These are phyloP conservation scores for Blastomyces parvus DNA, from an alignment of 2,329 filamentous ascomycete genomes.

Conservation along the genomic window DNA sequence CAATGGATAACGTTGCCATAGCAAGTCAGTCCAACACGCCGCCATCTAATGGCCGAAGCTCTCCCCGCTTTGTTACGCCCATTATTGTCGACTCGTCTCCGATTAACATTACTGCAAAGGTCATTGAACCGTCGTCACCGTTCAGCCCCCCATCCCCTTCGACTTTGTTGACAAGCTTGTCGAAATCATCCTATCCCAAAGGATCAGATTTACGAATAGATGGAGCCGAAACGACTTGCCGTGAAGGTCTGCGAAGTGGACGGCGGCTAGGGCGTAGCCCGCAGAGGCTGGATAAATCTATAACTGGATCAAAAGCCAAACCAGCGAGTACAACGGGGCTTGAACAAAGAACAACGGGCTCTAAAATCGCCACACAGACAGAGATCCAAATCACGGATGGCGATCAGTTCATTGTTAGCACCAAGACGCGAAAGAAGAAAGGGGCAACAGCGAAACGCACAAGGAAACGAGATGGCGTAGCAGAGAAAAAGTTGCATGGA, in stretches of 20 bases:
- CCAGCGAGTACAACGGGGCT: not conserved
- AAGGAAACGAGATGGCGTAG: slow-evolving; percentile 20
- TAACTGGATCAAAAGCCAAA: slow-evolving; percentile 9
- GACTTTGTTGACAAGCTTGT: slow-evolving; percentile 11
- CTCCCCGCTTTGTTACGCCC: slow-evolving; percentile 26
- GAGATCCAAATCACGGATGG: not conserved
- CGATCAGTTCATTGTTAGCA: slow-evolving; percentile 10
- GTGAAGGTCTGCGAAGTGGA: not conserved
- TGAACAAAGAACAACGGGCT: not conserved
- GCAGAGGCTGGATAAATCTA: not conserved
- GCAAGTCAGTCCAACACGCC: slow-evolving; percentile 21
- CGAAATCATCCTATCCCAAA: not conserved
- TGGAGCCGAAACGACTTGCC: not conserved
- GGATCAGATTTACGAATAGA: not conserved
- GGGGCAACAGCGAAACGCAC: slow-evolving; percentile 21
- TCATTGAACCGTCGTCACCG: slow-evolving; percentile 17
- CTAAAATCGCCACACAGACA: not conserved
- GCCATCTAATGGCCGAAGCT: slow-evolving; percentile 31
- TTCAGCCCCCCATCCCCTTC: slow-evolving; percentile 20
- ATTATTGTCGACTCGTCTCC: slow-evolving; percentile 11
- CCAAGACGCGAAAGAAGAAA: slow-evolving; percentile 17
- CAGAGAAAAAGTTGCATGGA: slow-evolving; percentile 29
- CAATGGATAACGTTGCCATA: not conserved
- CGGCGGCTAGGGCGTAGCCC: not conserved
- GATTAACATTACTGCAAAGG: slow-evolving; percentile 8